phyloP scores from a whole-genome alignment of 116 monocot genomes.

The Phalaenopsis hybrid region DNA sequence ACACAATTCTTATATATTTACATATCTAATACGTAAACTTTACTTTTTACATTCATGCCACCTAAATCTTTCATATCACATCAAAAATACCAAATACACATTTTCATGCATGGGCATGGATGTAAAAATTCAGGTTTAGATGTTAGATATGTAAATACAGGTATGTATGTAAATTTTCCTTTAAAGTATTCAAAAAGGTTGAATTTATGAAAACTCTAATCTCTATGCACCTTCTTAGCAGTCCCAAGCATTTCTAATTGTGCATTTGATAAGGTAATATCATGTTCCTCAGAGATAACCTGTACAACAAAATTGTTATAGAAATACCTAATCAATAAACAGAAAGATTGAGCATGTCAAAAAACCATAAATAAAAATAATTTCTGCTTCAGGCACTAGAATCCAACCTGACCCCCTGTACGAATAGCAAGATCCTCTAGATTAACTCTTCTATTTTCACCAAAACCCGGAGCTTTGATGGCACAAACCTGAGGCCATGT shows the following conservation, averaged over 20 bases:
- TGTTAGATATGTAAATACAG: no score
- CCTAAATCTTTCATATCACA: no score
- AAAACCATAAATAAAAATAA: neutral
- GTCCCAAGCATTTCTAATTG: slow-evolving; percentile 84
- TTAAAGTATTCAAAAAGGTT: neutral
- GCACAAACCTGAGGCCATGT: slow-evolving; percentile 64
- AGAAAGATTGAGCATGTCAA: neutral
- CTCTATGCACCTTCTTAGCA: slow-evolving; percentile 68
- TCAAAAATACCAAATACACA: no score
- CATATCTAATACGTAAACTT: no score
- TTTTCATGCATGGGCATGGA: no score
- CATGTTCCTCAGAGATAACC: slow-evolving; percentile 80
- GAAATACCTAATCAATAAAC: neutral
- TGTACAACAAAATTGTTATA: slow-evolving; percentile 11
- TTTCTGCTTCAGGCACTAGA: slow-evolving; percentile 7
- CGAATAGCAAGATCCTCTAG: slow-evolving; percentile 90
- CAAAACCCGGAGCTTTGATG: slow-evolving; percentile 94
- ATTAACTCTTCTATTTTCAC: slow-evolving; percentile 82
- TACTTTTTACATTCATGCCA: no score
- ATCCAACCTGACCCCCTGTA: slow-evolving; percentile 75
- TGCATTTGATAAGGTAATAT: slow-evolving; percentile 58
- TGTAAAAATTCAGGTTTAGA: no score
- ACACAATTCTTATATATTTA: no score
- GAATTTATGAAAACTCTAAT: neutral
- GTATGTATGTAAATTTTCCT: no score